Conservation (phyloP, 1,284 basidiomycete species). For the Ganoderma sinense region DNA sequence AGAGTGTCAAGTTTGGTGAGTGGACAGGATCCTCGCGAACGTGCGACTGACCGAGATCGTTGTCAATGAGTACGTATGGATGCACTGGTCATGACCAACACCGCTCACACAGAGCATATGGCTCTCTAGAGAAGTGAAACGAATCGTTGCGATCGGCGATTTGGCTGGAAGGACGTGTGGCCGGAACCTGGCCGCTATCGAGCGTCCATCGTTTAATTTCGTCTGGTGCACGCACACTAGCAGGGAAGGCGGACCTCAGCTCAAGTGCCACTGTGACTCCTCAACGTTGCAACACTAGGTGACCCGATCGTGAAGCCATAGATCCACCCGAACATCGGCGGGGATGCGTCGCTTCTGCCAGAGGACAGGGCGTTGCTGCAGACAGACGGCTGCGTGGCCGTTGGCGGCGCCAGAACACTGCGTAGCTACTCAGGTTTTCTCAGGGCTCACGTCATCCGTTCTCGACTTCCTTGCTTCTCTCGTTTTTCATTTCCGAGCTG, state of each 20-base stretch:
- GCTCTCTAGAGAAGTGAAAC: neutral
- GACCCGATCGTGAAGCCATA: slow-evolving; percentile 3
- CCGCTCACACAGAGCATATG: slow-evolving; percentile 2
- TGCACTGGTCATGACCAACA: neutral
- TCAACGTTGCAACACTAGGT: neutral
- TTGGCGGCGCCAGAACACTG: slow-evolving; percentile 8
- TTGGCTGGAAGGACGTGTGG: neutral
- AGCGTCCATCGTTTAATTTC: slow-evolving; percentile 15
- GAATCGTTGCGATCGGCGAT: slow-evolving; percentile 13
- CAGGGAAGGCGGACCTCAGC: slow-evolving; percentile 1
- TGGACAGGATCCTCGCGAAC: slow-evolving; percentile 19
- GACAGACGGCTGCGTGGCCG: slow-evolving; percentile 7
- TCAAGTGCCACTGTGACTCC: neutral
- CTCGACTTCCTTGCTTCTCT: slow-evolving; percentile 10
- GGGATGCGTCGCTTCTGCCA: slow-evolving; percentile 6
- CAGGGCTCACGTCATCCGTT: slow-evolving; percentile 18
- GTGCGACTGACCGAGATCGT: slow-evolving; percentile 20
- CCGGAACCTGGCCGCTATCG: neutral
- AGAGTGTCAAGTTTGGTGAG: neutral
- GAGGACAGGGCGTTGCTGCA: neutral
- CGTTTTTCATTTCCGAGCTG: slow-evolving; percentile 28
- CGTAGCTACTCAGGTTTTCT: slow-evolving; percentile 2
- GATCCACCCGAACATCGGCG: neutral
- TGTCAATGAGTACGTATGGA: neutral
- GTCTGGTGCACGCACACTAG: neutral